Conservation (phyloP, 768 basidiomycete genomes). For the Lentinula edodes region DNA sequence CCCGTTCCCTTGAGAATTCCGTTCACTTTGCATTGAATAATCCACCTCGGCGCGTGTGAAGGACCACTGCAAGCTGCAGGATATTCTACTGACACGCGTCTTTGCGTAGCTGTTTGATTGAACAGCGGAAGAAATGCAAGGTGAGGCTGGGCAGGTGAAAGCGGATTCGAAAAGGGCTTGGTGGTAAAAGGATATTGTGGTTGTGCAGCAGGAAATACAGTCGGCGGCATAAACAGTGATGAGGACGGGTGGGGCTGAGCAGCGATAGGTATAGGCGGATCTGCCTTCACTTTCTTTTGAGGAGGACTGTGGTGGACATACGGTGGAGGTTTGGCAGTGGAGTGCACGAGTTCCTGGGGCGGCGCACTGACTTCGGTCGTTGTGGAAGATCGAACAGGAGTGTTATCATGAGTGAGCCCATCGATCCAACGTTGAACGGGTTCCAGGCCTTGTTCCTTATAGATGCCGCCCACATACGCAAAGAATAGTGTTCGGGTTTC, state of each 20-base stretch:
- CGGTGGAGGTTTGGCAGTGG: constrained; percentile 6
- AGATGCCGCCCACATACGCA: constrained; percentile 66
- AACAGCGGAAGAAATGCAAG: constrained; percentile 66
- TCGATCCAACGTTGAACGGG: constrained; percentile 55
- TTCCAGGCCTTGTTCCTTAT: constrained; percentile 44
- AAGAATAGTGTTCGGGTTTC: constrained; percentile 54
- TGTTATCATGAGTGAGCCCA: constrained; percentile 26
- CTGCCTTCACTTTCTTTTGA: constrained; percentile 34
- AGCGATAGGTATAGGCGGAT: constrained; percentile 27
- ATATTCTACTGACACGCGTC: constrained; percentile 58
- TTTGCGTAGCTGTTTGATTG: constrained; percentile 67
- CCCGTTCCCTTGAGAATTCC: constrained; percentile 65
- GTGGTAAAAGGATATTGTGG: constrained; percentile 6
- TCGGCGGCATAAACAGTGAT: constrained; percentile 4
- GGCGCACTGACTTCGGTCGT: neutral
- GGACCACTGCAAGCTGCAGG: constrained; percentile 56
- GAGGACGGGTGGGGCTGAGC: constrained; percentile 25
- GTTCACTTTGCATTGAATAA: constrained; percentile 53
- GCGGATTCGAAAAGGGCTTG: constrained; percentile 40
- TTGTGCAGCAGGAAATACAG: constrained; percentile 17
- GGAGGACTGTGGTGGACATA: constrained; percentile 16
- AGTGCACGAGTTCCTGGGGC: neutral
- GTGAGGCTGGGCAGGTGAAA: constrained; percentile 58
- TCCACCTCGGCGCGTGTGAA: constrained; percentile 65
- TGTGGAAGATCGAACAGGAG: neutral